Evolutionary conservation across 371 early-diverging fungal species (phyloP), one percentile per base, ranked within the genome.

Genomic region (Mortierella sp.): DNA sequence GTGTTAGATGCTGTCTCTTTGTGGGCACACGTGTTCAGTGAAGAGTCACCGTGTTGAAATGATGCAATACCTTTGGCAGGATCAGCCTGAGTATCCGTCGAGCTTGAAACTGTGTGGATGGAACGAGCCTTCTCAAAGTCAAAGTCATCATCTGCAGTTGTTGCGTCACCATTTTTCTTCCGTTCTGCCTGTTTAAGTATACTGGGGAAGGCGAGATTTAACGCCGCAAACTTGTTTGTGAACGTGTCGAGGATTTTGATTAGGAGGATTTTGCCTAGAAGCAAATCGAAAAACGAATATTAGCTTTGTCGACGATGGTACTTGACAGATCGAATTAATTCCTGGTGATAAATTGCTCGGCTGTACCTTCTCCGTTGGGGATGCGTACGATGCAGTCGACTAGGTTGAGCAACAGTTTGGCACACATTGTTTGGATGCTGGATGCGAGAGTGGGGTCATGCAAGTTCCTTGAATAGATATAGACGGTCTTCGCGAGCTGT

Each of bases 371-470:
- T 28, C 81, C 80, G 69, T 92, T 86, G 4, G 86, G 87, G 23
- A 90, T 89, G 60, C 84, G 87, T 53, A 89, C 87, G 60, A 95
- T 92, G 68, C 92, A 90, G 50, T 98, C 98, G 23, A 95, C 90
- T 41, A 97, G 76, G 70, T 95, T 95, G 37, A 96, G 80, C n/a
- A 99, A 81, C 28, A 99, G 78, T 68, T 97, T 98, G 49, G 92
- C 93, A 63, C 98, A 97, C 94, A 98, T 95, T 1, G 95, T 96
- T 72, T 97, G 97, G 51, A 98, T 95, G 60, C 92, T 93, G 6
- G 93, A 89, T 28, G 94, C 89, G 44, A 98, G 83, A 17, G 88
- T 86, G 8, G 88, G 86, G 71, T 99, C 99, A 65, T 97, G 97
- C 44, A 98, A 80, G 70, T 95, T 94, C 23, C 90, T 85, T 2